Evolutionary conservation across 1,139 yeast genomes (phyloP), one percentile per base, ranked within the genome.

Genomic region (Saccharomyces hybrid): DNA sequence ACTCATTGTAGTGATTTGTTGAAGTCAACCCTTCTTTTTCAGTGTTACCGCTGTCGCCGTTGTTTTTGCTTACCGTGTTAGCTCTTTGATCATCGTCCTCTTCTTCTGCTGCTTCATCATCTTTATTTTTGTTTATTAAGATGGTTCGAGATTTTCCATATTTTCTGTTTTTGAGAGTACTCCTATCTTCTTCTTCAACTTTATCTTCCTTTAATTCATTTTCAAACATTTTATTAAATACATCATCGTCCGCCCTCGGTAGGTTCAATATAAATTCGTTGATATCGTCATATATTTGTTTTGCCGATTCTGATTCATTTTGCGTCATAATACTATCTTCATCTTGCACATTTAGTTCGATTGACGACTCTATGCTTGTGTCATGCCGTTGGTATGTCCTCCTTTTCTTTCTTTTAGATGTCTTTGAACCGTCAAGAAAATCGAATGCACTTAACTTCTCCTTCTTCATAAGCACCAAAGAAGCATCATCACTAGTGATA

Each of bases 1-100:
- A 53, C 51, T 66, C 69, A 49, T 63, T 63, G 49, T 59, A 62
- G 51, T 65, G 66, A 42, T 57, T 59, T 7, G 62, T 56, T 9
- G 59, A 42, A 19, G 38, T 48, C 16, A 46, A 21, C 48, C 51
- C 21, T 38, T 24, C 16, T 48, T 41, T 47, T 49, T 29, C 34
- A 19, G 38, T 48, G 21, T 24, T 27, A 34, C 27, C 38, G 47
- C 11, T 24, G 11, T 29, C 19, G 14, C 9, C 24, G 16, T 48
- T 27, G n/a, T 14, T 48, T 31, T 9, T 11, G 6, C 19, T 9
- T 26, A 44, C 21, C 11, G 50, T 16, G n/a, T 46, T 46, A 46
- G 42, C 44, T 27, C 41, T 51, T 11, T 51, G 52, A n/a, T 55
- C 57, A 19, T 19, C 48, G 27, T 31, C 21, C 32, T 49, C 55